Conservation (phyloP, 176 grass and related monocot genomes). For the Zoysia japonica region DNA sequence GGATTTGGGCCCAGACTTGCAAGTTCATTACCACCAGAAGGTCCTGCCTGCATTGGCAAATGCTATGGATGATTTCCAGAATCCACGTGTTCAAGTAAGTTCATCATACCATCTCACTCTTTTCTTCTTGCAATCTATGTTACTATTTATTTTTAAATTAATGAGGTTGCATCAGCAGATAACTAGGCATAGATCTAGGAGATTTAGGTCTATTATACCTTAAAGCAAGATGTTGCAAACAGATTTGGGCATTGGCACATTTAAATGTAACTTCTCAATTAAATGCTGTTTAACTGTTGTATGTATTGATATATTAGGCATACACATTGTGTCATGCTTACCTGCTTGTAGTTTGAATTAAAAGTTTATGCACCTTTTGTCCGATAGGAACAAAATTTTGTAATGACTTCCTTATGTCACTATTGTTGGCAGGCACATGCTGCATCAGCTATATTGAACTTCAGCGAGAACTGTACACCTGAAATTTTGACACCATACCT, state of each 20-base stretch:
- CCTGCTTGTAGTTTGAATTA: not conserved
- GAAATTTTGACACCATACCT: conserved; percentile 94
- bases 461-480: conserved; percentile 93
- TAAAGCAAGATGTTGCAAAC: not conserved
- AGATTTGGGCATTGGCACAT: not conserved
- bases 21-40: conserved; percentile 84
- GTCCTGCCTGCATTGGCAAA: conserved; percentile 84
- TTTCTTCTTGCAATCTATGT: conserved; percentile 15
- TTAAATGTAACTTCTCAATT: not conserved
- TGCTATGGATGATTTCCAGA: conserved; percentile 96
- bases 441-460: conserved; percentile 88
- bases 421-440: conserved; percentile 74
- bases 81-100: conserved; percentile 84
- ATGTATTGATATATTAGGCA: not conserved
- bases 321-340: not conserved
- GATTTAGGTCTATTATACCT: not conserved
- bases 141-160: conserved; percentile 1
- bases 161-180: conserved; percentile 25
- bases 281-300: not conserved
- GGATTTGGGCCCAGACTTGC: conserved; percentile 92
- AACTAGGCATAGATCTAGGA: not conserved
- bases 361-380: not conserved
- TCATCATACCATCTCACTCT: conserved; percentile 3
- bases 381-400: not conserved
- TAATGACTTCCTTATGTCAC: conserved; percentile 14